Base-by-base conservation (phyloP, 2,329 filamentous ascomycete genomes). In the Phyllosticta paracitricarpa region DNA sequence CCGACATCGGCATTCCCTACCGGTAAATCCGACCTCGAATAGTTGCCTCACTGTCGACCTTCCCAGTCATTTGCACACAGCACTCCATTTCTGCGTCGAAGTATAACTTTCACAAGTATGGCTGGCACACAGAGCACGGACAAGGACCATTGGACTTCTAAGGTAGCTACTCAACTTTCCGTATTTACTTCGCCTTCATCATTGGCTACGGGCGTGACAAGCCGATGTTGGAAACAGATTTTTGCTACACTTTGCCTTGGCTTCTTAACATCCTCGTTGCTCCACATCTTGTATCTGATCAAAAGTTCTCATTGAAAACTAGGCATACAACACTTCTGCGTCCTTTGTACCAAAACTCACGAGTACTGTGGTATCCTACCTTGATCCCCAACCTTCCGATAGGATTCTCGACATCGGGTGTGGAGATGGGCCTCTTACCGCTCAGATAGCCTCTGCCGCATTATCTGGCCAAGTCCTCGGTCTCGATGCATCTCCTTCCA, bases 301-400 rank as follows among this genome's bases (percentile, higher is more conserved):
- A 10, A 19, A 58, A 17, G 3, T 5, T 6, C n/a, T 10, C 17
- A 5, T 30, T 19, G 7, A n/a, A 22, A n/a, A 5, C 48, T 54
- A 69, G 68, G 60, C 67, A 65, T 75, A 75, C 66, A 63, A 63
- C n/a, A 67, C 68, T 54, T 69, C 74, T 26, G 76, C 76, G 22
- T 61, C 67, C 63, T 78, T 78, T 67, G 75, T 77, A 25, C 73
- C 75, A 24, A 65, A 71, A 57, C 73, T 78, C 54, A 77, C 76
- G 12, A 66, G 69, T 2, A 73, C 66, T 56, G 68, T 78, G 14
- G 56, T 74, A 56, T 64, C 69, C 51, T 72, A 76, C 65, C 74
- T 78, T 56, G 64, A 67, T 62, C 67, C 70, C 3, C 63, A 67
- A 59, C 68, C 70, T 6, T 67, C 51, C 35, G 74, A 77, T 60